Evolutionary conservation across 192 early-diverging fungal species (phyloP).

Genomic region (Gigaspora rosea): DNA sequence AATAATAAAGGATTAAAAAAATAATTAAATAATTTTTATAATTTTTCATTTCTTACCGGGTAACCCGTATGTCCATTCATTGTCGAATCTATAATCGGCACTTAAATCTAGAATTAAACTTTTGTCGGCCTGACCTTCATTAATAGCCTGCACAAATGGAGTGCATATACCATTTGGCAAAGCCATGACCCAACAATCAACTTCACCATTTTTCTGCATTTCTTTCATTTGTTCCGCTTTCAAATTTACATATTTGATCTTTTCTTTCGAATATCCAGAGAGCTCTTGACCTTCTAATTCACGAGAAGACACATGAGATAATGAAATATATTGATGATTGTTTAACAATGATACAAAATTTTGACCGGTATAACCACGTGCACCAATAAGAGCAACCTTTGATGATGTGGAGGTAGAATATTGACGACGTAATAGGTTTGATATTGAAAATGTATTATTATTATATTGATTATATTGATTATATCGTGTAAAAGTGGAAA

Average conservation of each 20-base stretch:
- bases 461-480: neutral
- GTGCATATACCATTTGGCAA: slow-evolving; percentile 93
- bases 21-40: neutral
- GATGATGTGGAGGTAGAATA: slow-evolving; percentile 55
- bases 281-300: slow-evolving; percentile 90
- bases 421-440: slow-evolving; percentile 51
- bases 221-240: slow-evolving; percentile 66
- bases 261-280: slow-evolving; percentile 69
- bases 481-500: slow-evolving; percentile 54
- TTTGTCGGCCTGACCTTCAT: slow-evolving; percentile 54
- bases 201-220: slow-evolving; percentile 61
- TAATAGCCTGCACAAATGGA: slow-evolving; percentile 87
- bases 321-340: slow-evolving; percentile 80
- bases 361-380: slow-evolving; percentile 95
- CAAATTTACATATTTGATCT: slow-evolving; percentile 80
- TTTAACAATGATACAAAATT: slow-evolving; percentile 92
- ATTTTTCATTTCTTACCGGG: slow-evolving; percentile 45
- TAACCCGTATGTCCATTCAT: slow-evolving; percentile 86
- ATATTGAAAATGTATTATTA: slow-evolving; percentile 24
- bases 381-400: slow-evolving; percentile 91
- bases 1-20: neutral
- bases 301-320: slow-evolving; percentile 90
- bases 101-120: slow-evolving; percentile 81
- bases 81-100: slow-evolving; percentile 92
- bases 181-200: slow-evolving; percentile 96